A percentile compares a stretch with the other conserved stretches of the same genome.
Conservation (phyloP, 1,284 basidiomycete genomes). For the Xanthoconium separans region DNA sequence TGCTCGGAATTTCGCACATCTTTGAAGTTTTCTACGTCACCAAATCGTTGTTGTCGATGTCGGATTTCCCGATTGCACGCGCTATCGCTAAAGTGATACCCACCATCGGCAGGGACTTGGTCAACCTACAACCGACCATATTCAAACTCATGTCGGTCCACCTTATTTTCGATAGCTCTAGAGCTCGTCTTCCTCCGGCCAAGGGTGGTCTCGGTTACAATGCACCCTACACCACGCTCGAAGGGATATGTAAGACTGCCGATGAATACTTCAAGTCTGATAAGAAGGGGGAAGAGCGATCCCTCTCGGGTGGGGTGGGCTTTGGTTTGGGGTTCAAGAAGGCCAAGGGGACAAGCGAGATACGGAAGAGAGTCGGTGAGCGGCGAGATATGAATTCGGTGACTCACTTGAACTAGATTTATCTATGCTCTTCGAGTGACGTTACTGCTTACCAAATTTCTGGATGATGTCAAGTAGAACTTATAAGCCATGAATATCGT, state of each 20-base stretch:
- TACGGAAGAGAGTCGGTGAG: constrained; percentile 13
- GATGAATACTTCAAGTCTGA: constrained; percentile 48
- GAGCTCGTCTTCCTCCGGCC: constrained; percentile 54
- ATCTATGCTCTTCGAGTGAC: not conserved
- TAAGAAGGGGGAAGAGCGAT: constrained; percentile 35
- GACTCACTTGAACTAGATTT: constrained; percentile 20
- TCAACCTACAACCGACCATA: constrained; percentile 68
- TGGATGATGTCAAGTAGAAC: not conserved
- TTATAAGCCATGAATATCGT: not conserved
- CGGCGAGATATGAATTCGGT: constrained; percentile 14
- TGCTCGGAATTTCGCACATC: constrained; percentile 53
- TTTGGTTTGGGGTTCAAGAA: constrained; percentile 20
- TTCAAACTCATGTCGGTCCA: constrained; percentile 64
- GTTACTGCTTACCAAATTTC: not conserved
- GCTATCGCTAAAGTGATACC: constrained; percentile 45
- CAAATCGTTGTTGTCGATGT: constrained; percentile 38
- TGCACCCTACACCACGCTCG: constrained; percentile 56
- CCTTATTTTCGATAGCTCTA: constrained; percentile 68
- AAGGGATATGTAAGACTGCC: constrained; percentile 52
- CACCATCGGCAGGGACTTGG: constrained; percentile 48
- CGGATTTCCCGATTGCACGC: constrained; percentile 30
- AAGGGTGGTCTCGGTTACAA: constrained; percentile 67
- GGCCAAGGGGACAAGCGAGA: not conserved
- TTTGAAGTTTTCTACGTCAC: constrained; percentile 56
- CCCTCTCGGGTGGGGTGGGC: constrained; percentile 30